Evolutionary conservation across 352 stramenopile species (phyloP).

Genomic region (Phytophthora fragariae): DNA sequence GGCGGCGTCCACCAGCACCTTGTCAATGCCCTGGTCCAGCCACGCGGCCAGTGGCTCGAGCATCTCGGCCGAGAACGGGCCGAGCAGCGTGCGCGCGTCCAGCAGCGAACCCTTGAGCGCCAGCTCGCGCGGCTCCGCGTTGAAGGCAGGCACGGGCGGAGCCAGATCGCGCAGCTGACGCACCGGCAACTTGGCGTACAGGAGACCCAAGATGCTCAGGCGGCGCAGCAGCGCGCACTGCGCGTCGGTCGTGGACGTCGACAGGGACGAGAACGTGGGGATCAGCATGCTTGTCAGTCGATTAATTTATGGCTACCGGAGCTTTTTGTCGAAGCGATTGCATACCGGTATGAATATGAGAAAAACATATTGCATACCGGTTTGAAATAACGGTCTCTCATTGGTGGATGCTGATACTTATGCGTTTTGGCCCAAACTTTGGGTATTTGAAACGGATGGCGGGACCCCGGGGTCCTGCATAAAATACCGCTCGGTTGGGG

Average conservation of each 20-base stretch:
- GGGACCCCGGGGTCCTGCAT: too few relatives aligned
- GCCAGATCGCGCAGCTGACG: constrained; percentile 45
- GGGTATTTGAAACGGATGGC: too few relatives aligned
- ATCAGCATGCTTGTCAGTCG: constrained; percentile 36
- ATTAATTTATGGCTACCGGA: background rate
- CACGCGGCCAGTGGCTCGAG: constrained; percentile 61
- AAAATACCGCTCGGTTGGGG: too few relatives aligned
- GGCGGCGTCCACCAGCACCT: constrained; percentile 61
- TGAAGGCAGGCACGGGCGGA: constrained; percentile 25
- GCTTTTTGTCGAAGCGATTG: background rate
- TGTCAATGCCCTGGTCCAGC: constrained; percentile 70
- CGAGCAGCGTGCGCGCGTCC: constrained; percentile 58
- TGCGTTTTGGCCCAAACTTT: too few relatives aligned
- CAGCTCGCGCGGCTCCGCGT: constrained; percentile 37
- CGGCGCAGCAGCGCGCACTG: constrained; percentile 41
- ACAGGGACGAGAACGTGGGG: constrained; percentile 27
- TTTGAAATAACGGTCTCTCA: background rate
- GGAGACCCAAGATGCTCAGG: constrained; percentile 57
- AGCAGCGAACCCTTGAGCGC: constrained; percentile 56
- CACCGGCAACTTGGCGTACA: constrained; percentile 46
- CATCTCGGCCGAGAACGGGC: constrained; percentile 68
- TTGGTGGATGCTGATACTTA: background rate
- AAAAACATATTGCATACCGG: background rate
- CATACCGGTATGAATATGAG: too few relatives aligned
- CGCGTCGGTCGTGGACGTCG: constrained; percentile 16